Percentiles rank a stretch among this genome's conserved stretches.
Conservation (phyloP, 2,329 filamentous ascomycete genomes). For the Fusarium sp. region DNA sequence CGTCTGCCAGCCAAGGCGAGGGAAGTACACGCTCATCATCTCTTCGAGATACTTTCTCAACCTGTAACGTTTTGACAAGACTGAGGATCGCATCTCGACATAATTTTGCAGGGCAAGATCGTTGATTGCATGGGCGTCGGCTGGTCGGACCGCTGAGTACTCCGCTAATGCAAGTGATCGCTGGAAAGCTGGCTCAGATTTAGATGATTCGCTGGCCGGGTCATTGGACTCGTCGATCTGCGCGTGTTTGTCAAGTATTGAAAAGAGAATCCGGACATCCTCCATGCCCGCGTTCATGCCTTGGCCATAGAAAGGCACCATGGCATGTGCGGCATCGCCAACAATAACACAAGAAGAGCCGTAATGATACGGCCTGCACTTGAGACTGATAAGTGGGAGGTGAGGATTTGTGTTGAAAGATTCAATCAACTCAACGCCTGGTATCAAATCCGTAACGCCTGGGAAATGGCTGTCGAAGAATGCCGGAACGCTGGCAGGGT, state of each 20-base stretch:
- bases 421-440: slow-evolving; percentile 70
- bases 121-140: slow-evolving; percentile 89
- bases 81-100: slow-evolving; percentile 89
- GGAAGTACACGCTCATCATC: slow-evolving; percentile 77
- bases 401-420: slow-evolving; percentile 88
- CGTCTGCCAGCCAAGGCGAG: slow-evolving; percentile 85
- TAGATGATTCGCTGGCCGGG: slow-evolving; percentile 46
- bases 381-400: slow-evolving; percentile 91
- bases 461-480: slow-evolving; percentile 91
- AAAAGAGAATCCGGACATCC: slow-evolving; percentile 89
- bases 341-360: slow-evolving; percentile 80
- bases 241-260: slow-evolving; percentile 76
- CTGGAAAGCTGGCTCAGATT: slow-evolving; percentile 61
- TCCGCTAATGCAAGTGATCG: slow-evolving; percentile 72
- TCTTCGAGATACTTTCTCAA: slow-evolving; percentile 90
- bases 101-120: slow-evolving; percentile 93
- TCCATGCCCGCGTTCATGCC: slow-evolving; percentile 98
- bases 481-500: slow-evolving; percentile 65
- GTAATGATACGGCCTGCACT: slow-evolving; percentile 89
- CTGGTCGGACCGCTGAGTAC: slow-evolving; percentile 78
- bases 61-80: slow-evolving; percentile 79
- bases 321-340: slow-evolving; percentile 94
- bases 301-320: slow-evolving; percentile 98
- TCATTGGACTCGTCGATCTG: slow-evolving; percentile 56
- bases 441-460: slow-evolving; percentile 79